Evolutionary conservation across 805 yeast species (phyloP).

Genomic region (Lachancea thermotolerans): DNA sequence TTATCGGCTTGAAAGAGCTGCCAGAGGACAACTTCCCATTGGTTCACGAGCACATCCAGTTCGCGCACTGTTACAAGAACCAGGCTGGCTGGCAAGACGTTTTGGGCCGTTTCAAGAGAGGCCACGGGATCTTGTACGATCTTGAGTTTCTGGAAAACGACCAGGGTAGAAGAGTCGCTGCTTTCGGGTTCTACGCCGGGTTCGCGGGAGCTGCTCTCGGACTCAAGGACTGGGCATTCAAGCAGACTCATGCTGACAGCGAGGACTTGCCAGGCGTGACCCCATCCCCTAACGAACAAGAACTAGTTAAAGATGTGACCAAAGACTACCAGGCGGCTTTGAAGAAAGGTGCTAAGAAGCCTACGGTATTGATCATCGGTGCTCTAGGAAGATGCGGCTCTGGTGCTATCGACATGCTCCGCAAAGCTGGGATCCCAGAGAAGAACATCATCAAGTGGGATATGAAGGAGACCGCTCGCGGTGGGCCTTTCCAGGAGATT

Average conservation of each 20-base stretch:
- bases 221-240: conserved; percentile 88
- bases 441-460: conserved; percentile 88
- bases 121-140: conserved; percentile 87
- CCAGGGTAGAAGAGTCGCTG: conserved; percentile 97
- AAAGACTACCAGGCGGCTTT: conserved; percentile 50
- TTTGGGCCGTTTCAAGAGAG: conserved; percentile 78
- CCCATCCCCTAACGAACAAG: conserved; percentile 77
- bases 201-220: conserved; percentile 99
- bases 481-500: conserved; percentile 96
- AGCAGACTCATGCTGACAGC: conserved; percentile 61
- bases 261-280: conserved; percentile 71
- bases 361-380: conserved; percentile 85
- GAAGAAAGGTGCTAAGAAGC: conserved; percentile 56
- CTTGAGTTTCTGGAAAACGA: conserved; percentile 91
- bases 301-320: conserved; percentile 66
- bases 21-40: conserved; percentile 92
- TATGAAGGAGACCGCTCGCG: conserved; percentile 90
- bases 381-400: conserved; percentile 98
- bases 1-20: conserved; percentile 90
- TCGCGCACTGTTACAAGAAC: conserved; percentile 97
- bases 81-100: conserved; percentile 98
- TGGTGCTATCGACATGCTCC: conserved; percentile 84
- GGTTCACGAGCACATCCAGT: conserved; percentile 93
- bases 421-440: conserved; percentile 82
- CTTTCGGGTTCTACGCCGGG: conserved; percentile 99